These are phyloP conservation scores for Cenchrus purpureus DNA, from an alignment of 176 grass and related monocot species.

Conservation along the genomic window DNA sequence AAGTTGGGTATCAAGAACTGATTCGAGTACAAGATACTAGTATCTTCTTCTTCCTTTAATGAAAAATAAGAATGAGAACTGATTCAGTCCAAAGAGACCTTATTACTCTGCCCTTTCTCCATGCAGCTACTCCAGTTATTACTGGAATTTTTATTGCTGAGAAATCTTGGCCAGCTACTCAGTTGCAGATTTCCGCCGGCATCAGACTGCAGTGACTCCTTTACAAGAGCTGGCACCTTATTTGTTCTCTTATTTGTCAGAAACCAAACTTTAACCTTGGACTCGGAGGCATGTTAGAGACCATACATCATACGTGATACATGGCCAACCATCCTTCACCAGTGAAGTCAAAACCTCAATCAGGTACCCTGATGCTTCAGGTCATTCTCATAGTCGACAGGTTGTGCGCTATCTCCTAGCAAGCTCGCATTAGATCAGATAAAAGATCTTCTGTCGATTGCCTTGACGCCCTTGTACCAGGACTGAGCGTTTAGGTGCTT, in stretches of 20 bases:
- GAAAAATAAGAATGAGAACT: neutral
- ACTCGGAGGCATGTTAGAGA: neutral
- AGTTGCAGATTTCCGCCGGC: slow-evolving; percentile 3
- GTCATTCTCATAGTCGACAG: slow-evolving; percentile 42
- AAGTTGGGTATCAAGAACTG: neutral
- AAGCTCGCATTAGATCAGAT: slow-evolving; percentile 21
- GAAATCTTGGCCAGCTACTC: slow-evolving; percentile 16
- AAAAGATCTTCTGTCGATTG: slow-evolving; percentile 25
- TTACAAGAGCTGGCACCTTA: slow-evolving; percentile 21
- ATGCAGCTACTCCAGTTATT: slow-evolving; percentile 14
- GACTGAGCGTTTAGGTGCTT: neutral
- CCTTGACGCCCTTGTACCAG: slow-evolving; percentile 15
- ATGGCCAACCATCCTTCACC: neutral
- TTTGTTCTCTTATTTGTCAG: slow-evolving; percentile 36
- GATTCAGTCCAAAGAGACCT: slow-evolving; percentile 19
- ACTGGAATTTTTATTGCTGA: slow-evolving; percentile 19
- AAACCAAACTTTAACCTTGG: neutral
- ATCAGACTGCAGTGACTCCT: neutral
- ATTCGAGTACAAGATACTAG: neutral
- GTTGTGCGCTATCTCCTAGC: slow-evolving; percentile 43
- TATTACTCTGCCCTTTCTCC: slow-evolving; percentile 19
- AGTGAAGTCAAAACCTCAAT: slow-evolving; percentile 17
- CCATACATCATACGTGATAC: neutral
- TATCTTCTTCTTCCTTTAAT: neutral
- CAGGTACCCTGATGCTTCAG: slow-evolving; percentile 24